phyloP scores from a whole-genome alignment of 495 filamentous ascomycete species.

The Neurospora terricola region DNA sequence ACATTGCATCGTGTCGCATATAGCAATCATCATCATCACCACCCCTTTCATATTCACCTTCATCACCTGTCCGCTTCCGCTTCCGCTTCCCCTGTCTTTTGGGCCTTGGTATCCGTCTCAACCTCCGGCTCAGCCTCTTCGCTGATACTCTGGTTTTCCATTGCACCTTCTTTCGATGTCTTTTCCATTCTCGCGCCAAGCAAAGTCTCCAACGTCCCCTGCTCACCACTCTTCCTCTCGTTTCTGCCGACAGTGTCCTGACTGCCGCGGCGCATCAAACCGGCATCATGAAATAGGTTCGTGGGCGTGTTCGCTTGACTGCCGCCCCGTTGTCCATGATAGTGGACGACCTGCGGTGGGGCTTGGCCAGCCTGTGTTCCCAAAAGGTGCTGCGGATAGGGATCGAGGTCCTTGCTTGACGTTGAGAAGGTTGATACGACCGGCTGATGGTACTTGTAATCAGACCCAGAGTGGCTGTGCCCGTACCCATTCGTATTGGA shows the following conservation, averaged over 20 bases:
- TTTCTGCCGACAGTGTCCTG: conserved; percentile 23
- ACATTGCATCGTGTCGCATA: background rate
- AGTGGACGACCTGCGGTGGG: conserved; percentile 53
- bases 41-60: conserved; percentile 5
- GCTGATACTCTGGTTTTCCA: background rate
- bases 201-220: conserved; percentile 25
- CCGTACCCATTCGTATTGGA: background rate
- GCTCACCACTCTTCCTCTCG: conserved; percentile 18
- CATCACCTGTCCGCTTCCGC: conserved; percentile 7
- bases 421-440: conserved; percentile 67
- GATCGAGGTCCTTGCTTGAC: conserved; percentile 62
- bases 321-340: conserved; percentile 48
- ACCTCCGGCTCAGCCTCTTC: background rate
- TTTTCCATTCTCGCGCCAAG: conserved; percentile 25
- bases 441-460: conserved; percentile 52
- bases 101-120: background rate
- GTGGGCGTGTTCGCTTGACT: conserved; percentile 54
- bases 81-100: conserved; percentile 1
- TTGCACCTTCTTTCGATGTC: background rate
- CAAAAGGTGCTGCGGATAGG: conserved; percentile 55
- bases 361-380: conserved; percentile 48
- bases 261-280: conserved; percentile 28
- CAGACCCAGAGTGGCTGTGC: background rate
- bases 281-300: conserved; percentile 27
- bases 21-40: background rate